Evolutionary conservation across 2,329 filamentous ascomycete genomes (phyloP).

Genomic region (Scopulariopsis brevicaulis): DNA sequence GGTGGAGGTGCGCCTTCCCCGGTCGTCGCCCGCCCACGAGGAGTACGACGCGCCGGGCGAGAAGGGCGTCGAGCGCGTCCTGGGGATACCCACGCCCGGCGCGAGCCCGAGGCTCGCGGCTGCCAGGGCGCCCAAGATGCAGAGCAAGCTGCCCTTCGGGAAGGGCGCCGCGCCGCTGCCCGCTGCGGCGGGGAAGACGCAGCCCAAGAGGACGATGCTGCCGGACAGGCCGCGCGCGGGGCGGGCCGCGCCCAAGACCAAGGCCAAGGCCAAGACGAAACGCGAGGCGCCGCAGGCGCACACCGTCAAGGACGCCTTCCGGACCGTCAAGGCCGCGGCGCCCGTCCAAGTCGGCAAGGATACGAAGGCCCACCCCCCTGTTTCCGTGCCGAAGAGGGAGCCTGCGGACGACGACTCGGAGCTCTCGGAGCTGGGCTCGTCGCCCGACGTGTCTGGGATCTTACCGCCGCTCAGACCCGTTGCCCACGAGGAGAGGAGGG

Average conservation of each 20-base stretch:
- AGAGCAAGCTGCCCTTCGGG: constrained; percentile 37
- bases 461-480: background rate
- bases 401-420: constrained; percentile 8
- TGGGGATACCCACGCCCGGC: constrained; percentile 45
- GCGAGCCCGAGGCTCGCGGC: constrained; percentile 40
- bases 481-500: background rate
- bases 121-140: constrained; percentile 27
- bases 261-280: constrained; percentile 7
- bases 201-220: background rate
- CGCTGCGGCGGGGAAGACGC: background rate
- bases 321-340: constrained; percentile 25
- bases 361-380: constrained; percentile 15
- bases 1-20: constrained; percentile 14
- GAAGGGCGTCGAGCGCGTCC: constrained; percentile 21
- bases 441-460: background rate
- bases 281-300: constrained; percentile 21
- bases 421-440: background rate
- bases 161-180: background rate
- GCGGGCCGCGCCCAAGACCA: background rate
- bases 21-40: background rate
- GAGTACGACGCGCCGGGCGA: constrained; percentile 8
- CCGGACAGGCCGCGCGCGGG: background rate
- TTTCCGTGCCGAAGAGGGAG: constrained; percentile 16
- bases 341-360: constrained; percentile 8
- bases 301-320: constrained; percentile 29